Percentiles rank a stretch among this genome's conserved stretches.
Evolutionary conservation across 768 basidiomycete genomes (phyloP).

Genomic region (Gymnopilus junonius): DNA sequence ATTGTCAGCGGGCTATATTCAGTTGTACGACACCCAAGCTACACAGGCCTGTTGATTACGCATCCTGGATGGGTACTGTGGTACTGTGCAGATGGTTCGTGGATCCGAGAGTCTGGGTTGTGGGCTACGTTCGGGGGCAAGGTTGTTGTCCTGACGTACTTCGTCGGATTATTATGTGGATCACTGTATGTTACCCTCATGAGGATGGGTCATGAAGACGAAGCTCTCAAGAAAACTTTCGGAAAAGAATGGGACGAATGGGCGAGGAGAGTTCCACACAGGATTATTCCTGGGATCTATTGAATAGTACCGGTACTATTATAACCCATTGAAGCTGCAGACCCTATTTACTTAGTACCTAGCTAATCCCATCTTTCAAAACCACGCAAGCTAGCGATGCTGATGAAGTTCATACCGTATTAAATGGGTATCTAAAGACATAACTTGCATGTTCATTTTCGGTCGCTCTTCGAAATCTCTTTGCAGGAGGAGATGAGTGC

Average conservation of each 20-base stretch:
- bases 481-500: too few species aligned
- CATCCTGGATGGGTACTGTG: conserved; percentile 15
- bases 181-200: background rate
- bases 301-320: too few species aligned
- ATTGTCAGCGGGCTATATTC: conserved; percentile 47
- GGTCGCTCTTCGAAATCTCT: too few species aligned
- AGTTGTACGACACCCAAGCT: conserved; percentile 48
- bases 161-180: background rate
- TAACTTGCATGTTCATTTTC: too few species aligned
- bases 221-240: conserved; percentile 39
- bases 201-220: conserved; percentile 49
- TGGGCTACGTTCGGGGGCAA: conserved; percentile 33
- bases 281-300: conserved; percentile 47
- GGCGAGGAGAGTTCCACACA: conserved; percentile 47
- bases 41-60: conserved; percentile 36
- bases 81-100: conserved; percentile 15
- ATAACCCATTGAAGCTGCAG: too few species aligned
- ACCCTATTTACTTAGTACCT: too few species aligned
- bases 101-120: conserved; percentile 23
- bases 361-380: background rate
- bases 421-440: too few species aligned
- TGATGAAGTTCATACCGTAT: too few species aligned
- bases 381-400: background rate
- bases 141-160: conserved; percentile 25
- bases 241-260: conserved; percentile 47